Evolutionary conservation across 768 basidiomycete species (phyloP), one percentile per base, ranked within the genome.

Genomic region (Suillus clintonianus): DNA sequence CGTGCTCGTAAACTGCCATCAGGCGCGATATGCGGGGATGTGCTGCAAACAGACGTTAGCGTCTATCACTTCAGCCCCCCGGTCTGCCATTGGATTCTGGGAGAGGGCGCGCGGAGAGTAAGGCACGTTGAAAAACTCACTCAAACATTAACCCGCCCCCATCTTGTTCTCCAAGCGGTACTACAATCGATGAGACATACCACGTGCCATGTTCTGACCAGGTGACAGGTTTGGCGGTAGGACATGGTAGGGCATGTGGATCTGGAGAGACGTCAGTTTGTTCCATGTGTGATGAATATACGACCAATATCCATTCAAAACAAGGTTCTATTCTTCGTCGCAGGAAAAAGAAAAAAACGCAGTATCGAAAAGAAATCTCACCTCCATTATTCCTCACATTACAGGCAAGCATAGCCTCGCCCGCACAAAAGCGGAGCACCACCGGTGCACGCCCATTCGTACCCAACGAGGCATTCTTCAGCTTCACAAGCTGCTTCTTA

Each of bases 61-160:
- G 2, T 39, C 47, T 27, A 7, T 30, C 5, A 2, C 14, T 34
- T 59, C 36, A 43, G 13, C 32, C 19, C 48, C 48, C 39, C 11
- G 30, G 19, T 27, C 11, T 17, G 11, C 57, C 34, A 2, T 39
- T 24, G 34, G 0, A 17, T 24, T 3, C 24, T 37, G 32, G 43
- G 11, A 27, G 34, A 53, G 10, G 30, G 11, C 5, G 10, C 7
- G 10, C 32, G 5, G 37, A 37, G 60, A 39, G 47, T 9, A 53
- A 30, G 48, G 22, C 3, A n/a, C 1, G 36, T 11, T 6, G 24
- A n/a, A 8, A 30, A 2, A 79, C 86, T 72, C 61, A 88, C 87
- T 80, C 79, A 60, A 85, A 85, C 58, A 84, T 81, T 6, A 89
- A 68, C 60, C 83, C 83, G 1, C 77, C 71, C 2, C 86, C 73